phyloP scores from a whole-genome alignment of 2,329 filamentous ascomycete species.

The Metarhizium anisopliae region DNA sequence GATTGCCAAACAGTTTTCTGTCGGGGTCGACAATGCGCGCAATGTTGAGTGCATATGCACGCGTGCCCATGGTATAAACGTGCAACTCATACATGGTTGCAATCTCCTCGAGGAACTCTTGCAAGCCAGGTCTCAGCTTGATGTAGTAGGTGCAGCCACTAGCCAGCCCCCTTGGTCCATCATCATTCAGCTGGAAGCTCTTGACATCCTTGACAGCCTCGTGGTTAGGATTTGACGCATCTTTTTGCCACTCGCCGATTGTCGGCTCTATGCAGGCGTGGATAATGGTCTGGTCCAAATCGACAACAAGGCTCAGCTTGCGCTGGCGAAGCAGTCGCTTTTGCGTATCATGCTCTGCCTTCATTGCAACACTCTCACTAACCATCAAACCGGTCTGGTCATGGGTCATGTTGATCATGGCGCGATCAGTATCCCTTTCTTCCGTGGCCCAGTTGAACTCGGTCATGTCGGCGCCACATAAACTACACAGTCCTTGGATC shows the following conservation, averaged over 20 bases:
- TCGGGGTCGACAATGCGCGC: slow-evolving; percentile 89
- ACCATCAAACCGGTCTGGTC: slow-evolving; percentile 82
- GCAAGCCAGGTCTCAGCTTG: slow-evolving; percentile 84
- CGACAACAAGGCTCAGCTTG: slow-evolving; percentile 89
- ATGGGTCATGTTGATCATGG: slow-evolving; percentile 91
- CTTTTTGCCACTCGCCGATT: slow-evolving; percentile 88
- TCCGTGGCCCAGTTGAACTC: slow-evolving; percentile 79
- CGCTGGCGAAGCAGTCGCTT: slow-evolving; percentile 67
- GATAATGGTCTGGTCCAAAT: slow-evolving; percentile 97
- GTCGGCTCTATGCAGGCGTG: slow-evolving; percentile 97
- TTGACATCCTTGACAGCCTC: slow-evolving; percentile 81
- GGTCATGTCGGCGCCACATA: slow-evolving; percentile 96
- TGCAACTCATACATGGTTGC: slow-evolving; percentile 85
- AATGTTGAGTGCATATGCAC: slow-evolving; percentile 89
- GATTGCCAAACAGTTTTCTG: slow-evolving; percentile 81
- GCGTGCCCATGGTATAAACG: slow-evolving; percentile 98
- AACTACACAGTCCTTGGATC: slow-evolving; percentile 80
- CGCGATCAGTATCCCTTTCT: slow-evolving; percentile 69
- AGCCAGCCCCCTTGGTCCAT: slow-evolving; percentile 60
- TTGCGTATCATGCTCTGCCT: slow-evolving; percentile 80
- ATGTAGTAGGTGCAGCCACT: slow-evolving; percentile 94
- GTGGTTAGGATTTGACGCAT: slow-evolving; percentile 83
- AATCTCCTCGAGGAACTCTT: slow-evolving; percentile 69
- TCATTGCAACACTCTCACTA: slow-evolving; percentile 70
- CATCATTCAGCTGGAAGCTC: slow-evolving; percentile 82